Base-by-base conservation (phyloP, 2,329 filamentous ascomycete genomes). In the Gaeumannomyces sp. region DNA sequence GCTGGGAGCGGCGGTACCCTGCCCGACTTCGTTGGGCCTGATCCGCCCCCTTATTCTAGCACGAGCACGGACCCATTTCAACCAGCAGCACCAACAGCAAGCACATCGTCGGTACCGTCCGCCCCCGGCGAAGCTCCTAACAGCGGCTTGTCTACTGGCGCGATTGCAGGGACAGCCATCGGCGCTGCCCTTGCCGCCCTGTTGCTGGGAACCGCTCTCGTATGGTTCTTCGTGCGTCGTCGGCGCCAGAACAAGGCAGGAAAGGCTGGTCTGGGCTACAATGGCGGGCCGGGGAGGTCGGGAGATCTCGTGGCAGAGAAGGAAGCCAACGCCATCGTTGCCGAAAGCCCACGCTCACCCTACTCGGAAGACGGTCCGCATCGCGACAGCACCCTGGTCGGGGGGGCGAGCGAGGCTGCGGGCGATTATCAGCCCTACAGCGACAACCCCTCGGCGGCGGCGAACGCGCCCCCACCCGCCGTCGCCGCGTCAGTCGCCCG, bases 101-200 rank as follows among this genome's bases (percentile, higher is more conserved):
- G 2, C 14, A 19, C 14, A 29, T 29, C 29, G 14, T 38, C 35
- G 4, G 14, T 14, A 38, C 5, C 35, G 16, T 6, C 29, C 29
- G 5, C 14, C 4, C 14, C 4, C 3, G 14, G 14, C 16, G 35
- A 14, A 14, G 16, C 45, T 8, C 19, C 45, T 19, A n/a, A 53
- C 22, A 53, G 8, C 22, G 71, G 75, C 2, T 73, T 83, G 3
- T 72, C 76, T 3, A 73, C 71, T 0, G 81, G 80, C 29, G 79
- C 80, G 64, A 80, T 79, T 50, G 78, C 76, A 25, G 81, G 82
- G 59, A 82, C 84, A 50, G 80, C 76, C 33, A 74, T 83, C 2
- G 81, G 75, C 8, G 73, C 73, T 59, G 73, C 72, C 13, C 66
- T 79, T 4, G 74, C 73, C 7, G 75, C 75, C 16, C 70, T 83